Base-by-base conservation (phyloP, 208 protist genomes). In the Trypanosoma avium region DNA sequence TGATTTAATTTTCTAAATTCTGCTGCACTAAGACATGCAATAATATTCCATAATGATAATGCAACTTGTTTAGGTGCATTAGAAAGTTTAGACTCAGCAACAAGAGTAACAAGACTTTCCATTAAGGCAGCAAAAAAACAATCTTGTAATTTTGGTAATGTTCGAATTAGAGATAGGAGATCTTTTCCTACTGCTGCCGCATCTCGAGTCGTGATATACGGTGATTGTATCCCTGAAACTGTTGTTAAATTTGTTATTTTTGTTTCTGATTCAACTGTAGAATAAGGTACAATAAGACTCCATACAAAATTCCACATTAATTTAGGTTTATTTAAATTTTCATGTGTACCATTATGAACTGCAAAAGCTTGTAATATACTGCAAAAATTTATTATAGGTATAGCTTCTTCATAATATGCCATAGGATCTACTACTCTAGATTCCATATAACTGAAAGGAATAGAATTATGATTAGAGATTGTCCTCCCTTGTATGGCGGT, bases 351-450 rank as follows among this genome's bases (percentile, higher is more conserved):
- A 40, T 86, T 77, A 42, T 92, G 89, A 35, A 95, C 86, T 50
- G 81, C 88, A 68, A 95, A 86, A 32, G 84, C 89, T 71, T 95
- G 84, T 22, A 93, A 72, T 40, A 95, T 58, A 29, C 76, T 62
- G 60, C 67, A 66, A 26, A 73, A 30, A 33, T 60, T 59, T 26
- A 61, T 32, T 35, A 73, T 67, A 30, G 67, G 50, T 22, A 73
- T 46, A 1, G 84, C 66, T 32, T 70, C 42, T 38, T 70, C 70
- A 36, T 75, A 68, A 35, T 70, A 70, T n/a, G 55, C 43, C 13
- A 56, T 3, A 26, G 49, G 36, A 36, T 75, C 63, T 9, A 48
- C 54, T 1, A 46, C 29, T 22, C 12, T 2, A 54, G 38, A 50
- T 9, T 30, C 54, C 3, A 27, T n/a, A n/a, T n/a, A n/a, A n/a